phyloP scores from a whole-genome alignment of 805 yeast species.

The Myxozyma udenii region DNA sequence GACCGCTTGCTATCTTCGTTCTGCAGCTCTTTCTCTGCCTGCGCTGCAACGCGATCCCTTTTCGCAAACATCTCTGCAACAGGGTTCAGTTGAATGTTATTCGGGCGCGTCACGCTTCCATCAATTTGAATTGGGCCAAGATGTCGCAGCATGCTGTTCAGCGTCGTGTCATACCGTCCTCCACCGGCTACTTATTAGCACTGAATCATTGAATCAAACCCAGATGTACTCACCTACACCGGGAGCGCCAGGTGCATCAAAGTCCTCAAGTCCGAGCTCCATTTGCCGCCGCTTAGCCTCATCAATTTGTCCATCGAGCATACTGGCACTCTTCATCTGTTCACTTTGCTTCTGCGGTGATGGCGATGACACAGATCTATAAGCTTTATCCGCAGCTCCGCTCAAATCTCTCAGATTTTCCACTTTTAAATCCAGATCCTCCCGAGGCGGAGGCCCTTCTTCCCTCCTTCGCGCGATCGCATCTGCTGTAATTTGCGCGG shows the following conservation, averaged over 20 bases:
- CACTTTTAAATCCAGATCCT: no score
- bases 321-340: no score
- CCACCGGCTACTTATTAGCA: neutral
- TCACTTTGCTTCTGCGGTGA: no score
- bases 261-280: conserved; percentile 14
- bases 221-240: no score
- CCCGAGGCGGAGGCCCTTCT: no score
- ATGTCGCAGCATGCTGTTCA: conserved; percentile 13
- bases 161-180: conserved; percentile 8
- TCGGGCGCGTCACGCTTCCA: conserved; percentile 7
- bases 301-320: no score
- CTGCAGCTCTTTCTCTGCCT: conserved; percentile 11
- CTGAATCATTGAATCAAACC: neutral
- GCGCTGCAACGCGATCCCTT: conserved; percentile 8
- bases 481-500: no score
- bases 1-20: conserved; percentile 10
- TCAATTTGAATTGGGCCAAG: conserved; percentile 18
- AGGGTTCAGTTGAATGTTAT: conserved; percentile 12
- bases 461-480: no score
- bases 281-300: no score
- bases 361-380: no score
- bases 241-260: conserved; percentile 6
- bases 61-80: conserved; percentile 21
- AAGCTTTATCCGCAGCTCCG: no score
- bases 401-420: no score